Conservation (phyloP, 1,284 basidiomycete genomes). For the Ustilago esculenta region DNA sequence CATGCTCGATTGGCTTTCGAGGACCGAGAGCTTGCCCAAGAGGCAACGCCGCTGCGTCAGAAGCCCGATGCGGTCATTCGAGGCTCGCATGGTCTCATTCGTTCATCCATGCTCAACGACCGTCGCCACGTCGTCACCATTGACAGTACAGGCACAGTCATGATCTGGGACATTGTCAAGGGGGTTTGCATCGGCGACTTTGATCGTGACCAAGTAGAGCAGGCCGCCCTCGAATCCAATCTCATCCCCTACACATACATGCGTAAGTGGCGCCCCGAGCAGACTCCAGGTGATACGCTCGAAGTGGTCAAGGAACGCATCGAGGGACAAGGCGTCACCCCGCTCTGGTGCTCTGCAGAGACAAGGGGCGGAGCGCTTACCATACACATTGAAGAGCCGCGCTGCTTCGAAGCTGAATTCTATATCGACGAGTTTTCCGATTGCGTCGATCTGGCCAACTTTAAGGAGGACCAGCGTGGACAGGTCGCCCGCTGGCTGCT, state of each 20-base stretch:
- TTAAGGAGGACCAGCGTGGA: slow-evolving; percentile 76
- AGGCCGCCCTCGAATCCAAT: slow-evolving; percentile 37
- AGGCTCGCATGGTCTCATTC: slow-evolving; percentile 84
- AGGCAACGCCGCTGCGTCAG: slow-evolving; percentile 76
- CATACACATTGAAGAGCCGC: slow-evolving; percentile 82
- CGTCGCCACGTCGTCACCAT: slow-evolving; percentile 89
- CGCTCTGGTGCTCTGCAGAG: slow-evolving; percentile 87
- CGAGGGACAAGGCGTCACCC: slow-evolving; percentile 87
- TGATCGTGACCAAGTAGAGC: slow-evolving; percentile 76
- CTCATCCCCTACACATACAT: slow-evolving; percentile 21
- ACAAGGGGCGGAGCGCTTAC: slow-evolving; percentile 87
- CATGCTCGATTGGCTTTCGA: slow-evolving; percentile 71
- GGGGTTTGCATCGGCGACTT: slow-evolving; percentile 80
- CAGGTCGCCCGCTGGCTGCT: slow-evolving; percentile 63
- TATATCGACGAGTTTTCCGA: slow-evolving; percentile 83
- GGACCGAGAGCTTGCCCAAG: slow-evolving; percentile 81
- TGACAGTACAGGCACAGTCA: slow-evolving; percentile 83
- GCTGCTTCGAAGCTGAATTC: slow-evolving; percentile 91
- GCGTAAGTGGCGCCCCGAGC: slow-evolving; percentile 48
- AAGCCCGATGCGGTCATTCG: slow-evolving; percentile 78
- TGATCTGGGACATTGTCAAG: slow-evolving; percentile 89
- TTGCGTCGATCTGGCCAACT: slow-evolving; percentile 51
- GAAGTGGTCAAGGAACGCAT: slow-evolving; percentile 87
- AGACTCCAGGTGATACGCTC: slow-evolving; percentile 74
- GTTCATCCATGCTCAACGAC: slow-evolving; percentile 86